A percentile compares a stretch with the other conserved stretches of the same genome.
Evolutionary conservation across 257 asterid species (phyloP).

Genomic region (Apocynum venetum): DNA sequence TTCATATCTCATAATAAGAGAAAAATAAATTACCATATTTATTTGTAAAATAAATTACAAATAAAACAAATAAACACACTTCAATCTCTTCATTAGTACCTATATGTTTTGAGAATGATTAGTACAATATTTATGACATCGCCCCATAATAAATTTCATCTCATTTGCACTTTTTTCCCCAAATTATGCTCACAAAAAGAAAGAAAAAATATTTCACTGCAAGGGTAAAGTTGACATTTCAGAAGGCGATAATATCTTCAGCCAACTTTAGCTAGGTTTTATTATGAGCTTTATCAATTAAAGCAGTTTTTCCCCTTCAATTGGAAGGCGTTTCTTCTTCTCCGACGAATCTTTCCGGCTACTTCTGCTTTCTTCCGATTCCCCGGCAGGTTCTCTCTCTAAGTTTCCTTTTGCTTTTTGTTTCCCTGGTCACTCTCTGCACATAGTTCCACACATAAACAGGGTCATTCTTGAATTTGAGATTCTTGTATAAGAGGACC

Average conservation of each 20-base stretch:
- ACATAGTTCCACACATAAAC: background rate
- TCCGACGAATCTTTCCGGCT: background rate
- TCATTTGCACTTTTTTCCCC: background rate
- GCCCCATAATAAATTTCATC: no score
- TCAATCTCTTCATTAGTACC: no score
- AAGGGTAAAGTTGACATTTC: slow-evolving; percentile 12
- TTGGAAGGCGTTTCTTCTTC: background rate
- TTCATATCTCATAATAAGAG: no score
- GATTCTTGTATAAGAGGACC: background rate
- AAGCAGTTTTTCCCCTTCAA: no score
- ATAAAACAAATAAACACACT: no score
- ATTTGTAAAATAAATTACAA: no score
- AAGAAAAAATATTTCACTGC: background rate
- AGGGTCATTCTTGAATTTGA: background rate
- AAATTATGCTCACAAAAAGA: background rate
- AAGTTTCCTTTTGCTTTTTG: background rate
- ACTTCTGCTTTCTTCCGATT: background rate
- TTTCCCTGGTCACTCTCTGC: background rate
- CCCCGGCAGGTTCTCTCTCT: background rate
- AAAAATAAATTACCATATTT: no score
- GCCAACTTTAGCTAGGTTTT: slow-evolving; percentile 9
- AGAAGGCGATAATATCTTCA: background rate
- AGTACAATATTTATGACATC: no score
- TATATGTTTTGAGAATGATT: no score
- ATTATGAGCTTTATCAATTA: background rate